Evolutionary conservation across 2,329 filamentous ascomycete genomes (phyloP), one percentile per base, ranked within the genome.

Genomic region (Colletotrichum magnum): DNA sequence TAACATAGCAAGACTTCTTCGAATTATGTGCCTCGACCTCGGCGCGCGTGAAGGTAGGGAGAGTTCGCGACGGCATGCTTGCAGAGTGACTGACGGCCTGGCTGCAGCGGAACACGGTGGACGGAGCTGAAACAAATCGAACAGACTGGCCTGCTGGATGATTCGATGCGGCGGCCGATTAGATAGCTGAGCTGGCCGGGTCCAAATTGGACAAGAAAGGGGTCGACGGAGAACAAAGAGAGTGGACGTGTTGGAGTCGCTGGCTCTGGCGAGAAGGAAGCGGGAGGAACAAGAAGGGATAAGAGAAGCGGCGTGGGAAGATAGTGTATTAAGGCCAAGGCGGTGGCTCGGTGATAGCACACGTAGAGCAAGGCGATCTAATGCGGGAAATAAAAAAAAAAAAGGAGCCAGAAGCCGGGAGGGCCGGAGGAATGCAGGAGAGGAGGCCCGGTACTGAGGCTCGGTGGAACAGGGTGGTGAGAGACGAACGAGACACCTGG

Each of bases 1-100:
- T 96, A 74, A 99, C 95, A 85, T 95, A 99, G 85, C 95, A 98
- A 57, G 94, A 97, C 77, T 94, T 89, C 58, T 85, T 84, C 54
- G 89, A 91, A 79, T 93, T 95, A 81, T 97, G 94, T 74, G 90
- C 85, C 80, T 92, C 90, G 77, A 99, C 90, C 79, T 99, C 93
- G 73, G 92, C 89, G 74, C 87, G 87, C 58, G 93, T 92, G 77
- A 98, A 92, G 32, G 92, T 95, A 66, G 95, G 95, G 58, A 98
- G 89, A 57, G 90, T 94, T 78, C 89, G 89, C 76, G 90, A 90
- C 74, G 94, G 93, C 93, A 97, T 97, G 45, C 48, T 64, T 58
- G 64, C 45, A 48, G 60, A 36, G 15, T 26, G 48, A 24, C 5
- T 52, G 45, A 13, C 39, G 51, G 12, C 10, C 58, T 39, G 32